Evolutionary conservation across 164 flowering plant species (phyloP), one percentile per base, ranked within the genome.

Genomic region (Platanus orientalis): DNA sequence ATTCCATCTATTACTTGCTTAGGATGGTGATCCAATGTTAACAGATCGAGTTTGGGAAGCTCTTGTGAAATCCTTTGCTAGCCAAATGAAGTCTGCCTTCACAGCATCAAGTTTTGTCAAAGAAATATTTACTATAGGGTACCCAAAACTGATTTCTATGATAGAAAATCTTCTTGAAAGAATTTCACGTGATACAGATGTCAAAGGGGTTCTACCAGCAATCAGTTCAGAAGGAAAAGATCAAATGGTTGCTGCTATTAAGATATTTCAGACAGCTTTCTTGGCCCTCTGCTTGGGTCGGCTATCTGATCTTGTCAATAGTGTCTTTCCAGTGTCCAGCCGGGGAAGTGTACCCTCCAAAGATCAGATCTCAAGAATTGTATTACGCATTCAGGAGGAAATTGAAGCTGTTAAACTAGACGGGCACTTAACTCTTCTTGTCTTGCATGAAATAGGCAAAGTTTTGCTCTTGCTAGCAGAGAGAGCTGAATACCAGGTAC

Each of bases 21-120:
- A 90, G 98, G 98, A 87, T 55, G 95, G 89, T 77, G 98, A 91
- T 69, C 71, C 84, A 53, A 77, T 81, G 77, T 75, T 94, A 67
- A 91, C 97, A 16, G 97, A 87, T 72, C 77, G 96, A 70, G 90
- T 94, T 55, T 94, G 96, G 97, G 99, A 91, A 67, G 97, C 93
- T 49, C 71, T 91, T 74, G 93, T 85, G 45, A 89, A 89, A 75
- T 84, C 96, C 26, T 91, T 91, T 80, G 84, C 89, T 5, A 83
- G 73, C 73, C 97, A 94, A 80, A 83, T 91, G 89, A 91, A 91
- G 68, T 87, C 99, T 68, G 83, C 79, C 64, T 94, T 84, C 76
- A 87, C 89, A 16, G 81, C 93, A 56, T 94, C 99, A 74, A 94
- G 97, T 78, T 94, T 94, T 85, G 95, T 94, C 20, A 94, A 91